Evolutionary conservation across 306 rosid genomes (phyloP).

Genomic region (Morella rubra): DNA sequence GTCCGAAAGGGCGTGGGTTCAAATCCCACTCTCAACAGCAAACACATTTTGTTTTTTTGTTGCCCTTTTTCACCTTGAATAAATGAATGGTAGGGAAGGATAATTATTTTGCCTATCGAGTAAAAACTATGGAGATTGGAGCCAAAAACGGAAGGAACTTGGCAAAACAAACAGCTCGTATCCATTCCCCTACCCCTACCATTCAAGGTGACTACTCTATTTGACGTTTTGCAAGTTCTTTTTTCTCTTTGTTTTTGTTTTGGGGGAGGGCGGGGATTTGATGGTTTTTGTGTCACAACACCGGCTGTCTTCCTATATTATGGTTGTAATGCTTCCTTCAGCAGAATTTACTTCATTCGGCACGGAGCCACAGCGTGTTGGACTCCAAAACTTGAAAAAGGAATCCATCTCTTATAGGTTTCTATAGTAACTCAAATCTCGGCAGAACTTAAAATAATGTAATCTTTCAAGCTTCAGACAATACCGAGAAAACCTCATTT

Average conservation of each 20-base stretch:
- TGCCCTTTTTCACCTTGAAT: too few relatives aligned
- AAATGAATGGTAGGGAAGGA: too few relatives aligned
- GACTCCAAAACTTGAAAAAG: background rate
- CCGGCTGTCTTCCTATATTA: too few relatives aligned
- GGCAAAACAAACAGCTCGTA: background rate
- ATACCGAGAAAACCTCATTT: too few relatives aligned
- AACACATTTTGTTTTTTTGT: background rate
- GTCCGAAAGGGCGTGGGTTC: slow-evolving; percentile 68
- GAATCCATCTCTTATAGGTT: background rate
- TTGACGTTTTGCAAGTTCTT: too few relatives aligned
- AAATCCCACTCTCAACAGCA: slow-evolving; percentile 55
- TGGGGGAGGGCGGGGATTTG: too few relatives aligned
- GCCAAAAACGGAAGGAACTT: too few relatives aligned
- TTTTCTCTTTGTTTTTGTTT: too few relatives aligned
- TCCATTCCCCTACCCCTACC: background rate
- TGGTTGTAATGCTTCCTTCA: background rate
- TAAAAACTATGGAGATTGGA: too few relatives aligned
- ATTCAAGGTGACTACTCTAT: background rate
- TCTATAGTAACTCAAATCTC: background rate
- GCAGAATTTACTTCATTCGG: background rate
- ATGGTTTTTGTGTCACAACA: too few relatives aligned
- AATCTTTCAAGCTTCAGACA: too few relatives aligned
- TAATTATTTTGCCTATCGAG: too few relatives aligned
- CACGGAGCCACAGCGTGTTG: background rate
- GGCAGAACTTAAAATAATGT: background rate